Conservation (phyloP, 2,329 filamentous ascomycete genomes). For the Scortechinia acanthostroma region DNA sequence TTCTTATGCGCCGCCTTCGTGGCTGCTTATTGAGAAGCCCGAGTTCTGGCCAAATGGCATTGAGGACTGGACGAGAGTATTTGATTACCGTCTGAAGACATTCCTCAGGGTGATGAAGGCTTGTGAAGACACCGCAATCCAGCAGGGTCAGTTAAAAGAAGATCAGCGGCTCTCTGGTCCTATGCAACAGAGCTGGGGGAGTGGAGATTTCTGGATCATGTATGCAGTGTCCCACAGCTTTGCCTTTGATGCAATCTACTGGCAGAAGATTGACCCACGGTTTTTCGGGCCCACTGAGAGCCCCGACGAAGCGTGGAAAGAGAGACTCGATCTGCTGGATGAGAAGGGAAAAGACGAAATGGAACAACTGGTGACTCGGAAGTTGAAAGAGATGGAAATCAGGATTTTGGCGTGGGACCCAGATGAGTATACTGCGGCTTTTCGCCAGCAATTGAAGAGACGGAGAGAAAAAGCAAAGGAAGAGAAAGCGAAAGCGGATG, state of each 20-base stretch:
- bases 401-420: conserved; percentile 1
- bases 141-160: conserved; percentile 3
- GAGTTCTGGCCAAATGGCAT: conserved; percentile 12
- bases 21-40: conserved; percentile 13
- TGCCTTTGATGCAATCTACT: conserved; percentile 15
- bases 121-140: conserved; percentile 8
- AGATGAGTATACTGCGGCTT: conserved; percentile 2
- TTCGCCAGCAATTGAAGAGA: not conserved
- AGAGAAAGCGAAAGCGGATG: not conserved
- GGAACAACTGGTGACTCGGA: not conserved
- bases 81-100: conserved; percentile 7
- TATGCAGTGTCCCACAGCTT: conserved; percentile 11
- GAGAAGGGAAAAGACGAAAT: not conserved
- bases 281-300: not conserved
- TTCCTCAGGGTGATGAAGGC: conserved; percentile 8
- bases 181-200: conserved; percentile 11
- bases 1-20: conserved; percentile 10
- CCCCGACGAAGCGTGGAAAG: not conserved
- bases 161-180: conserved; percentile 8
- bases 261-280: conserved; percentile 5
- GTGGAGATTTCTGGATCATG: conserved; percentile 10
- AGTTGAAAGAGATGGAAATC: not conserved
- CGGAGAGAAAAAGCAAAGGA: conserved; percentile 2
- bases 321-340: not conserved
- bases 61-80: conserved; percentile 9